Conservation (phyloP, 805 yeast species). For the Wickerhamomyces xylosicus region DNA sequence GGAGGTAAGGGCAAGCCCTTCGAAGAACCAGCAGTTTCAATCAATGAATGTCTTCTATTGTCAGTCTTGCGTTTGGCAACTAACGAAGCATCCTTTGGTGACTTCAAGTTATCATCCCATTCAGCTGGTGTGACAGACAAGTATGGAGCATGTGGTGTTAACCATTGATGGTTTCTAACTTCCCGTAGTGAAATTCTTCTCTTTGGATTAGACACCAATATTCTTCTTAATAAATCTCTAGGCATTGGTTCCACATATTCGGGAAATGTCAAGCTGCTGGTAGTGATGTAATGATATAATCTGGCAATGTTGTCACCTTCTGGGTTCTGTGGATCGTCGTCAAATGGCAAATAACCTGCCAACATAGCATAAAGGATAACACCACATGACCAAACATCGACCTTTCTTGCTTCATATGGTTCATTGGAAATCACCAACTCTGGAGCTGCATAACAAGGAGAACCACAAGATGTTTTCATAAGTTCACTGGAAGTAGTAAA, state of each 20-base stretch:
- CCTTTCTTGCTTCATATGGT: conserved; percentile 87
- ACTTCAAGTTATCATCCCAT: conserved; percentile 55
- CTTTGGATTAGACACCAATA: conserved; percentile 77
- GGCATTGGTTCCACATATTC: conserved; percentile 87
- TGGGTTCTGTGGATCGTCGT: conserved; percentile 94
- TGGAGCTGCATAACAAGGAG: conserved; percentile 98
- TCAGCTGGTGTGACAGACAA: conserved; percentile 78
- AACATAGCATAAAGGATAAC: conserved; percentile 93
- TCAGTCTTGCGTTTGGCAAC: conserved; percentile 10
- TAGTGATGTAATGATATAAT: conserved; percentile 83
- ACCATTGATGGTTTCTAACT: conserved; percentile 80
- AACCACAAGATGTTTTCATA: conserved; percentile 93
- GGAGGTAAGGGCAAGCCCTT: conserved; percentile 55
- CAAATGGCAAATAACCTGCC: conserved; percentile 95
- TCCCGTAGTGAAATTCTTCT: conserved; percentile 60
- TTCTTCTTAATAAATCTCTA: conserved; percentile 77
- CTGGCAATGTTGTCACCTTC: conserved; percentile 91
- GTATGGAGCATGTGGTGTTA: conserved; percentile 73
- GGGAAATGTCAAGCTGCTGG: conserved; percentile 89
- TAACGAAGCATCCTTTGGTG: neutral
- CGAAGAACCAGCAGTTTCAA: conserved; percentile 33
- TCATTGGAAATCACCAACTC: conserved; percentile 82
- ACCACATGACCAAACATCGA: conserved; percentile 96
- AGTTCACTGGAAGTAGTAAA: conserved; percentile 51
- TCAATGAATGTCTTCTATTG: conserved; percentile 29